Conservation (phyloP, 768 basidiomycete species). For the Lactifluus rugatus region DNA sequence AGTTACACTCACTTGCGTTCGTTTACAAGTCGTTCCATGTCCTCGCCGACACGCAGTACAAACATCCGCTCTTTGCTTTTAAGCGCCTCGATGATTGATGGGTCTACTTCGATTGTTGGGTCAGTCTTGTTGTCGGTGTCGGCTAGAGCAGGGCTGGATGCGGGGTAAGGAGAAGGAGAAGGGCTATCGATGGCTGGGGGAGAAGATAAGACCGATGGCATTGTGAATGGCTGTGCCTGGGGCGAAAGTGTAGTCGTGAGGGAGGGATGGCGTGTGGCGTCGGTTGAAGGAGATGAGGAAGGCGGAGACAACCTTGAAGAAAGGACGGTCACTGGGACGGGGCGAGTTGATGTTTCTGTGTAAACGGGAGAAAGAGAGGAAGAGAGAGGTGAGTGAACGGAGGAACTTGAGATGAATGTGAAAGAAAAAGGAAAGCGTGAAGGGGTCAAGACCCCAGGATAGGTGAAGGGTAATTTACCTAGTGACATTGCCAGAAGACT, state of each 20-base stretch:
- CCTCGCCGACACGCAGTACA: constrained; percentile 82
- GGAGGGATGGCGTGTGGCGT: constrained; percentile 8
- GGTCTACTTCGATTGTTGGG: constrained; percentile 47
- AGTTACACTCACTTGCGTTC: constrained; percentile 52
- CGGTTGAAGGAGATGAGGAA: background rate
- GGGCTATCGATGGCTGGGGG: constrained; percentile 10
- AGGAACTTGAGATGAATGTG: background rate
- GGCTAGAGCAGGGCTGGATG: constrained; percentile 22
- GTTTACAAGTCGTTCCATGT: constrained; percentile 68
- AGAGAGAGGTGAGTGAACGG: background rate
- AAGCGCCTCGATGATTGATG: constrained; percentile 77
- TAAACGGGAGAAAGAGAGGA: background rate
- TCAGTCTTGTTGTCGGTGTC: constrained; percentile 25
- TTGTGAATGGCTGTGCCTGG: constrained; percentile 18
- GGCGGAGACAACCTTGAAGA: constrained; percentile 4
- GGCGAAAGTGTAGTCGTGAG: constrained; percentile 12
- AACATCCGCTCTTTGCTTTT: constrained; percentile 81
- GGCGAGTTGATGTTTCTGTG: constrained; percentile 13
- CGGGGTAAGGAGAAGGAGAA: constrained; percentile 9
- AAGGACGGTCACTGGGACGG: constrained; percentile 5
- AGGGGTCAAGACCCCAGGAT: background rate
- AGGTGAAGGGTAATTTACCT: constrained; percentile 1
- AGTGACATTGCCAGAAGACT: constrained; percentile 13
- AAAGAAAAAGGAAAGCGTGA: constrained; percentile 6
- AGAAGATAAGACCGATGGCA: constrained; percentile 13